Percentiles rank a stretch among this genome's conserved stretches.
These are phyloP conservation scores for Margaritispora aquatica DNA, from an alignment of 495 filamentous ascomycete species.

Conservation along the genomic window DNA sequence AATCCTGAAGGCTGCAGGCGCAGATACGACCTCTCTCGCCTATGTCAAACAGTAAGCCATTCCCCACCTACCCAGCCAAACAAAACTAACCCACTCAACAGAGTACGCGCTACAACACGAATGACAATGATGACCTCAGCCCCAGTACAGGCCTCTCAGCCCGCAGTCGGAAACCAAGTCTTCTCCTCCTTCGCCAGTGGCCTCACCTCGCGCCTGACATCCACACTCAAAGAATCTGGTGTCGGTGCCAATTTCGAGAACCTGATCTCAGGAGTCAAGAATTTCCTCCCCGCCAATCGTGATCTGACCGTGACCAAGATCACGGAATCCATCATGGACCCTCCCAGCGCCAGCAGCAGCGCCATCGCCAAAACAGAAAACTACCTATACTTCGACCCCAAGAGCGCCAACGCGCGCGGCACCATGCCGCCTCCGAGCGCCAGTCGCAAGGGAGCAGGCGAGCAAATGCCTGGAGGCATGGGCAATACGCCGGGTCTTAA, in stretches of 20 bases:
- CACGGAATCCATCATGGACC: conserved; percentile 97
- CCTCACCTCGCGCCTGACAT: conserved; percentile 85
- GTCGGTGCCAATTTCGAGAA: conserved; percentile 86
- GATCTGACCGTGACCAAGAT: conserved; percentile 97
- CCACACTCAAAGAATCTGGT: conserved; percentile 86
- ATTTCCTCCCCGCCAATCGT: conserved; percentile 91
- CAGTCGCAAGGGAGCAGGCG: conserved; percentile 35
- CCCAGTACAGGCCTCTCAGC: conserved; percentile 58
- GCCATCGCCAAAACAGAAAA: conserved; percentile 96
- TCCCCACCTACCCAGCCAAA: not conserved
- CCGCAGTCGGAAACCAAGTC: conserved; percentile 50
- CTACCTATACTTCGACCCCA: conserved; percentile 98
- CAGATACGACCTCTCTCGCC: conserved; percentile 65
- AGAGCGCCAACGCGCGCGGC: conserved; percentile 85
- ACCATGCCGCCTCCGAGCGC: conserved; percentile 77
- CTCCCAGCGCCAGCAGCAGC: conserved; percentile 75
- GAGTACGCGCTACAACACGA: conserved; percentile 90
- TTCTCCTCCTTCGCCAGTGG: conserved; percentile 86
- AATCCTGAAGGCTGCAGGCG: conserved; percentile 68
- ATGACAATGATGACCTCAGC: conserved; percentile 98
- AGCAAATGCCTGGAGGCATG: conserved; percentile 34
- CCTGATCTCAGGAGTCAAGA: conserved; percentile 97
- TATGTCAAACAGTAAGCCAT: conserved; percentile 72
- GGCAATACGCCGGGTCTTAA: conserved; percentile 55
- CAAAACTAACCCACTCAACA: conserved; percentile 33